Evolutionary conservation across 1,284 basidiomycete species (phyloP).

Genomic region (Puccinia coronata): DNA sequence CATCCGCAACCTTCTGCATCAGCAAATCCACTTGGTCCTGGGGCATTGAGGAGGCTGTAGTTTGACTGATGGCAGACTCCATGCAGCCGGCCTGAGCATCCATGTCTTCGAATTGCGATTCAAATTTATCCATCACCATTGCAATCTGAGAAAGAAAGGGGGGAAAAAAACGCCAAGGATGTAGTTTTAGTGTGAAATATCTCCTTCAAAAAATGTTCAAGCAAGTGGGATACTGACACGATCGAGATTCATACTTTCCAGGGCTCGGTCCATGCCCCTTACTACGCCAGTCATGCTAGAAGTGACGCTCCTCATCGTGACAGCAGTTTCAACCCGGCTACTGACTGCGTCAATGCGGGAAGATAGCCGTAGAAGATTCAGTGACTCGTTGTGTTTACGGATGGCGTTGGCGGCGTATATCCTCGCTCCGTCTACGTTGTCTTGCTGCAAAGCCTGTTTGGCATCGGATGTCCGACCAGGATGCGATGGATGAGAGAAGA

Average conservation of each 20-base stretch:
- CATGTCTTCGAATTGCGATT: slow-evolving; percentile 90
- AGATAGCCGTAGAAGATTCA: slow-evolving; percentile 83
- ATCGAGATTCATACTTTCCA: slow-evolving; percentile 99
- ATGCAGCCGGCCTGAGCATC: slow-evolving; percentile 98
- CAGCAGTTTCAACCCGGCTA: slow-evolving; percentile 96
- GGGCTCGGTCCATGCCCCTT: slow-evolving; percentile 96
- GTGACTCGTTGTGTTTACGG: slow-evolving; percentile 91
- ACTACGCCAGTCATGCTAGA: slow-evolving; percentile 96
- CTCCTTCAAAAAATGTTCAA: background rate
- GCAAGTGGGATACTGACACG: slow-evolving; percentile 65
- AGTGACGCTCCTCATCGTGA: slow-evolving; percentile 91
- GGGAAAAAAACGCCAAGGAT: background rate
- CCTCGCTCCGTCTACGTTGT: slow-evolving; percentile 94
- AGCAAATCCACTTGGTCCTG: slow-evolving; percentile 95
- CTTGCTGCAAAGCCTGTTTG: slow-evolving; percentile 85
- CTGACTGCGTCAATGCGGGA: slow-evolving; percentile 95
- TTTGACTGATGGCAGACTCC: slow-evolving; percentile 93
- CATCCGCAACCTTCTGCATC: slow-evolving; percentile 91
- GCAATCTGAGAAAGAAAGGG: slow-evolving; percentile 72
- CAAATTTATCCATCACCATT: slow-evolving; percentile 98
- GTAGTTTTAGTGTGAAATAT: background rate
- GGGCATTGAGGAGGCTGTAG: slow-evolving; percentile 87
- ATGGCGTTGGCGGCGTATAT: slow-evolving; percentile 99
- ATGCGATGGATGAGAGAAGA: background rate
- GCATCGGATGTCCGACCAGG: background rate